Conservation (phyloP, 495 filamentous ascomycete genomes). For the Baudoinia panamericana region DNA sequence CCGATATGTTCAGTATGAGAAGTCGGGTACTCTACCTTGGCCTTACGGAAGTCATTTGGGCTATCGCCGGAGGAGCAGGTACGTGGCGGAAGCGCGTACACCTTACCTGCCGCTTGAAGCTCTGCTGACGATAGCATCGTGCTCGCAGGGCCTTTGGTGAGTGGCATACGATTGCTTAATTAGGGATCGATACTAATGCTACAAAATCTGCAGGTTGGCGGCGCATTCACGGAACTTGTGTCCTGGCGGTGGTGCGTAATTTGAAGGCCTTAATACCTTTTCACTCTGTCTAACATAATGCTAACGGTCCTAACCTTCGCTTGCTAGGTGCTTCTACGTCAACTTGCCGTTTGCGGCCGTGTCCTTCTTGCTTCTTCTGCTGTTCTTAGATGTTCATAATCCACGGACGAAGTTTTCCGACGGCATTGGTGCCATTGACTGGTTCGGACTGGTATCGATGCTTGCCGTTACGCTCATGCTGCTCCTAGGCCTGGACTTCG, state of each 20-base stretch:
- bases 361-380: slow-evolving; percentile 43
- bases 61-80: slow-evolving; percentile 40
- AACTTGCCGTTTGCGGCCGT: slow-evolving; percentile 50
- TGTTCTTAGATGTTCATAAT: slow-evolving; percentile 48
- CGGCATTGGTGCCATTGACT: slow-evolving; percentile 37
- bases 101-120: too few species aligned
- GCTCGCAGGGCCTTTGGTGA: slow-evolving; percentile 48
- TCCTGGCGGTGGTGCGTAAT: slow-evolving; percentile 50
- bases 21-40: slow-evolving; percentile 42
- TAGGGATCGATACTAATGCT: too few species aligned
- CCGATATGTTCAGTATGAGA: slow-evolving; percentile 47
- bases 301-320: background rate
- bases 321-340: slow-evolving; percentile 45
- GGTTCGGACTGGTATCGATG: slow-evolving; percentile 33
- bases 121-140: too few species aligned
- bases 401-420: slow-evolving; percentile 41
- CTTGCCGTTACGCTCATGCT: slow-evolving; percentile 28
- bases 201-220: slow-evolving; percentile 36
- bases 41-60: slow-evolving; percentile 44
- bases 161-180: slow-evolving; percentile 29
- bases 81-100: too few species aligned
- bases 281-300: too few species aligned
- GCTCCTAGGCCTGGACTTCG: slow-evolving; percentile 31
- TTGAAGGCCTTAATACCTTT: too few species aligned
- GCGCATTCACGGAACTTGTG: slow-evolving; percentile 47